Percentiles rank a stretch among this genome's conserved stretches.
Evolutionary conservation across 139 green algal genomes (phyloP).

Genomic region (Pleodorina starrii): DNA sequence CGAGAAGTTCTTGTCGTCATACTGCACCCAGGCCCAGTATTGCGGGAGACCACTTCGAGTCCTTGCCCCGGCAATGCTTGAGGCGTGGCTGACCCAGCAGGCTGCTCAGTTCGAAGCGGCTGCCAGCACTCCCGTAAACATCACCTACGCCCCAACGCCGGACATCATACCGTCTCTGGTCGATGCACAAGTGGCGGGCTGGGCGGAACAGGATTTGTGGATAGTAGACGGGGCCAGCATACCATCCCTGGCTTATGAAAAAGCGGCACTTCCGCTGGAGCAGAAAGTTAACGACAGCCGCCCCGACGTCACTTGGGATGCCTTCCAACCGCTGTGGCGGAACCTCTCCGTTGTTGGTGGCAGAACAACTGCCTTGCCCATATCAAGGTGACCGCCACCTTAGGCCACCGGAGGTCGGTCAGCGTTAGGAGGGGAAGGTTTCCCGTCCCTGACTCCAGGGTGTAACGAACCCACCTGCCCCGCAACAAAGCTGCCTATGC

Average conservation of each 20-base stretch:
- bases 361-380: neutral
- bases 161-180: neutral
- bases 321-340: neutral
- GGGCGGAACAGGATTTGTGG: constrained; percentile 21
- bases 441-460: no score
- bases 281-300: neutral
- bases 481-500: no score
- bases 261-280: neutral
- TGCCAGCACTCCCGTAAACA: neutral
- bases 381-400: constrained; percentile 7
- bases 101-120: neutral
- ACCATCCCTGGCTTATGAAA: neutral
- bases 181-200: neutral
- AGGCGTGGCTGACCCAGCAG: neutral
- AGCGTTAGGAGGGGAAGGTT: no score
- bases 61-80: neutral
- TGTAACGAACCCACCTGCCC: no score
- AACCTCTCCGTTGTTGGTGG: neutral
- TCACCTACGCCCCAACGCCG: neutral
- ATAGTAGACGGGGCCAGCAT: constrained; percentile 16
- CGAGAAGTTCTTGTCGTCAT: neutral
- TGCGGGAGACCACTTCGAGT: neutral
- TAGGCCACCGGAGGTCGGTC: no score
- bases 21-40: neutral
- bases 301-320: neutral